phyloP scores from a whole-genome alignment of 1,139 yeast species.

The Lodderomyces elongisporus region DNA sequence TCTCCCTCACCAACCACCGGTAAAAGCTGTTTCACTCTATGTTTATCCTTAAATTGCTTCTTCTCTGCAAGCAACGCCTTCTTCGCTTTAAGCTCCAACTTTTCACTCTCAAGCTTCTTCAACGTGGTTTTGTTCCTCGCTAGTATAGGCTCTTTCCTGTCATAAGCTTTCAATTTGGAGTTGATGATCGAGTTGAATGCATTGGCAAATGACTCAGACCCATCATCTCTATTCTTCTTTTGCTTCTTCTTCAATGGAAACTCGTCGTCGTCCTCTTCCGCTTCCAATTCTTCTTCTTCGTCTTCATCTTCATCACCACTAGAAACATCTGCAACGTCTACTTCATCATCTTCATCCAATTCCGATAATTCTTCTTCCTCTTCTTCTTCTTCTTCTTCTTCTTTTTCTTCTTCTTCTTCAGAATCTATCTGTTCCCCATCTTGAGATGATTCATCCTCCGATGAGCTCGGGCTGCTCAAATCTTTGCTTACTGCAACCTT shows the following conservation, averaged over 20 bases:
- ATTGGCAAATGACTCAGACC: conserved; percentile 67
- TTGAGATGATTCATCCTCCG: conserved; percentile 6
- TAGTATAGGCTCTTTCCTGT: conserved; percentile 83
- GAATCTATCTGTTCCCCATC: conserved; percentile 5
- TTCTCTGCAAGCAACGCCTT: conserved; percentile 67
- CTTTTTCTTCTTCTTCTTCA: conserved; percentile 9
- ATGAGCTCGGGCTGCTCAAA: too few species aligned
- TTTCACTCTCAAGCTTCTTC: conserved; percentile 73
- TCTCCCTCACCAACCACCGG: conserved; percentile 47
- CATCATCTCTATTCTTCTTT: conserved; percentile 56
- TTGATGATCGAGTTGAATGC: conserved; percentile 84
- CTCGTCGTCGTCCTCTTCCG: conserved; percentile 29
- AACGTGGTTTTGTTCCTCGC: conserved; percentile 68
- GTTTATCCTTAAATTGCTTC: conserved; percentile 60
- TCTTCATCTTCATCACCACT: conserved; percentile 15
- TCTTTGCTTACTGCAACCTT: too few species aligned
- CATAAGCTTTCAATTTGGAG: conserved; percentile 83
- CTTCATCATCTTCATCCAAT: conserved; percentile 13
- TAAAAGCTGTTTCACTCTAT: conserved; percentile 61
- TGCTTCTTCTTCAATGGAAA: conserved; percentile 44
- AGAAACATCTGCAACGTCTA: conserved; percentile 14
- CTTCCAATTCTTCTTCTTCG: conserved; percentile 22
- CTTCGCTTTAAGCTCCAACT: conserved; percentile 80
- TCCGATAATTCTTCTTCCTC: conserved; percentile 10
- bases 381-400: conserved; percentile 9